These are phyloP conservation scores for Carex arenaria DNA, from an alignment of 202 grass and related monocot species.

Conservation along the genomic window DNA sequence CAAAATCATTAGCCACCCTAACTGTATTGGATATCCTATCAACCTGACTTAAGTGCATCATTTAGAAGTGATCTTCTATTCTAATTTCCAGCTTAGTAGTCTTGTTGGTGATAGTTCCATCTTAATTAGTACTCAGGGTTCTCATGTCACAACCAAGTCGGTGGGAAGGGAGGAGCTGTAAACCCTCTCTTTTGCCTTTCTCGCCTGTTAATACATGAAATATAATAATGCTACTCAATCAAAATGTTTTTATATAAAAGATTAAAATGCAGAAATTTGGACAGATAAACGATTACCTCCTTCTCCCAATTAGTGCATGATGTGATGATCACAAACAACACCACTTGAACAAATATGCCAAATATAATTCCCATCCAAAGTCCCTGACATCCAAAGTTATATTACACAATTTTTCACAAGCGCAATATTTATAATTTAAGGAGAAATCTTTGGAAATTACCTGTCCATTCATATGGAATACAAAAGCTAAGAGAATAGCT, in stretches of 20 bases:
- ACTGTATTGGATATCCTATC: background rate
- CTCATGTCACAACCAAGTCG: constrained; percentile 25
- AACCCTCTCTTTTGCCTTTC: constrained; percentile 48
- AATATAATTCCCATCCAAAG: constrained; percentile 76
- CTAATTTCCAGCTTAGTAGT: background rate
- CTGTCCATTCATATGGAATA: constrained; percentile 44
- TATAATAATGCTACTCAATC: background rate
- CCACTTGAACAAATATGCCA: constrained; percentile 49
- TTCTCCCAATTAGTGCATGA: constrained; percentile 56
- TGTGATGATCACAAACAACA: constrained; percentile 37
- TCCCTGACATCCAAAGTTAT: constrained; percentile 31
- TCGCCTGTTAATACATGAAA: constrained; percentile 30
- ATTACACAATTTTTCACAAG: background rate
- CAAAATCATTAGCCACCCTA: background rate
- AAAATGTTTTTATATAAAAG: background rate
- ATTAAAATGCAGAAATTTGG: background rate
- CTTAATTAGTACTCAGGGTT: background rate
- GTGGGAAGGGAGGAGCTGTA: constrained; percentile 33
- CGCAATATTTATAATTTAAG: background rate
- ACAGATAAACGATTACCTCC: constrained; percentile 39
- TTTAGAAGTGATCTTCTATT: background rate
- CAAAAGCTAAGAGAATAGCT: constrained; percentile 49
- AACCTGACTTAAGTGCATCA: background rate
- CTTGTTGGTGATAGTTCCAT: background rate
- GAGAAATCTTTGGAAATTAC: constrained; percentile 12